Evolutionary conservation across 768 basidiomycete genomes (phyloP), one percentile per base, ranked within the genome.

Genomic region (Suillus fuscotomentosus): DNA sequence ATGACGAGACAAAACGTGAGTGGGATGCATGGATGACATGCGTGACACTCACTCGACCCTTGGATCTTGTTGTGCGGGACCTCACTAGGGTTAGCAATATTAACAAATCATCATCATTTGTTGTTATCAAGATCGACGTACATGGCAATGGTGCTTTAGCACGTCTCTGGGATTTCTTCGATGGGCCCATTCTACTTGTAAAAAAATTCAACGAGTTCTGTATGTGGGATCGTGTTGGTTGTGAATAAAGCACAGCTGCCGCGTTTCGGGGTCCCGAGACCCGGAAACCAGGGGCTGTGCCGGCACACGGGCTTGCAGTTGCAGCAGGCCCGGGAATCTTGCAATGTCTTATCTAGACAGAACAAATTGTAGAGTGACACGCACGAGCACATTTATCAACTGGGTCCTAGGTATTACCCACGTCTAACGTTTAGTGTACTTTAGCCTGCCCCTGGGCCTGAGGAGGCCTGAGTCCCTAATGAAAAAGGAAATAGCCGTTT

Each of bases 1-100:
- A 60, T 54, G 41, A 62, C 57, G 27, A 42, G 62, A 31, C 57
- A 24, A 51, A 69, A 68, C 69, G 39, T 57, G 59, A 70, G 65
- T 60, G 68, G 55, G 67, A 54, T 68, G 51, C 61, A 60, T 65
- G 61, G 65, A 64, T 34, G 66, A 65, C 64, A 72, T 66, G 45
- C 67, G 71, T 72, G 72, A 63, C 65, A 74, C 84, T 78, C 65
- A 84, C 85, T 80, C 79, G 83, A 73, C 82, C 86, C 72, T 82
- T 84, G 65, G 84, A 85, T 78, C 86, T 82, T 67, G 86, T 87
- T 69, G 79, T 84, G 67, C 85, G 83, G 47, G 85, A 79, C 69
- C 86, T 83, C 72, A 80, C 86, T 86, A 76, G 64, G 66, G 62
- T 69, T 60, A 63, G 63, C 59, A 57, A 64, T 63, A 67, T 77